Base-by-base conservation (phyloP, 257 asterid genomes). In the Ajuga chamaepitys region DNA sequence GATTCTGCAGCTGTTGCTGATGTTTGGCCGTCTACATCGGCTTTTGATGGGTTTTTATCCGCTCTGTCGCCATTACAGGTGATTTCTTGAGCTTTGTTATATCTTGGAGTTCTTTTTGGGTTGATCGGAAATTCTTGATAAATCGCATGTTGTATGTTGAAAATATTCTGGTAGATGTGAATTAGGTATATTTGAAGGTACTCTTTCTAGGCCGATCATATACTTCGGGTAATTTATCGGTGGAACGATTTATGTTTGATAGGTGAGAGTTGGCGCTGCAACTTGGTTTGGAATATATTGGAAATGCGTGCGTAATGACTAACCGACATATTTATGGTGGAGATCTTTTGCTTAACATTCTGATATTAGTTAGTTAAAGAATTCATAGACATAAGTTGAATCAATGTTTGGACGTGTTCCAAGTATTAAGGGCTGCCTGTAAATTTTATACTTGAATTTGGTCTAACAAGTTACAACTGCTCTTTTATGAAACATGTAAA, bases 1-100 rank as follows among this genome's bases (percentile, higher is more conserved):
- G 96, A 91, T 71, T 85, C 95, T n/a, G 98, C 96, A 6, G 84
- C 98, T 7, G 97, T 92, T 7, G 98, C 96, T 16, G 98, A 91
- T 77, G 95, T 91, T 45, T 88, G 96, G 95, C 96, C 98, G 9
- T 88, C 98, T 3, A 88, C 92, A 24, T 91, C 96, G 0, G 95
- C 95, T 18, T 91, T 91, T 34, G 95, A 91, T 59, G 95, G 98
- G 1, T 85, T 83, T 58, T 70, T 92, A 68, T 91, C 95, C 0
- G 95, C 92, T 13, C 91, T 88, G 32, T 77, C 95, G 2, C 96
- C 96, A 2, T 72, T 91, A 47, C 95, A 88, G 94, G 96, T 91
- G 64, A 34, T 24, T 14, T 22, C 9, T 16, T 37, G 34, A 16
- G 12, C 26, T 59, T 38, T 32, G 17, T 35, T 9, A 18, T 48